These are phyloP conservation scores for Magnaporthiopsis rhizophila DNA, from an alignment of 2,329 filamentous ascomycete species.

Conservation along the genomic window DNA sequence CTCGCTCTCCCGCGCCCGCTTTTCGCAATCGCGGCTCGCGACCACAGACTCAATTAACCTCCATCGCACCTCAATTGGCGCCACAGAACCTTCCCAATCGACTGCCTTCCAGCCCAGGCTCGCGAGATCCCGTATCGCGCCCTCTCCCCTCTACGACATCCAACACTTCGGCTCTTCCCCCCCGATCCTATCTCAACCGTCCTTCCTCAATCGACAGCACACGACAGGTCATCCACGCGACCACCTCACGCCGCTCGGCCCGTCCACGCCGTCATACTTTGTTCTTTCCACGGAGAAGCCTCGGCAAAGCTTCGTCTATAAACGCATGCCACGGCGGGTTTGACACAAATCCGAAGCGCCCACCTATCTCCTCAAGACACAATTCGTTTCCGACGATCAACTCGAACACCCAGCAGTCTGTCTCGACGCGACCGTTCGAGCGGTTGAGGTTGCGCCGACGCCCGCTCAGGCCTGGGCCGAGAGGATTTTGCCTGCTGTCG, in stretches of 20 bases:
- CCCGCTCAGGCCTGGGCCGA: not conserved
- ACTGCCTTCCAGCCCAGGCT: not conserved
- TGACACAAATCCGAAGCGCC: not conserved
- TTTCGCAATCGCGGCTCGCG: not conserved
- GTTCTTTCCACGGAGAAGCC: not conserved
- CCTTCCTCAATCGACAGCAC: not conserved
- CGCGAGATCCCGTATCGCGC: not conserved
- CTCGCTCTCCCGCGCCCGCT: not conserved
- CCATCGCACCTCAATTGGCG: not conserved
- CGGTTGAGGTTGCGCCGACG: not conserved
- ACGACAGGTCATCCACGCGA: not conserved
- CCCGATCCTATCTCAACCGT: not conserved
- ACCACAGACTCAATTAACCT: not conserved
- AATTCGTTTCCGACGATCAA: not conserved
- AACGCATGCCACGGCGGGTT: not conserved
- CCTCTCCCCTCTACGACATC: not conserved
- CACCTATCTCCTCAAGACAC: not conserved
- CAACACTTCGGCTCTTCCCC: too few relatives aligned
- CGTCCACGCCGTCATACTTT: not conserved
- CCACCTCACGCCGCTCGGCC: not conserved
- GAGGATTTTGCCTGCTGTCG: too few relatives aligned
- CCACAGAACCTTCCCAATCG: not conserved
- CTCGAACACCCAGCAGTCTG: not conserved
- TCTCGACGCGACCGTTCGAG: not conserved
- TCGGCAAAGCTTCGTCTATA: not conserved